Evolutionary conservation across 495 filamentous ascomycete genomes (phyloP).

Genomic region (Lasiosphaeria hispida): DNA sequence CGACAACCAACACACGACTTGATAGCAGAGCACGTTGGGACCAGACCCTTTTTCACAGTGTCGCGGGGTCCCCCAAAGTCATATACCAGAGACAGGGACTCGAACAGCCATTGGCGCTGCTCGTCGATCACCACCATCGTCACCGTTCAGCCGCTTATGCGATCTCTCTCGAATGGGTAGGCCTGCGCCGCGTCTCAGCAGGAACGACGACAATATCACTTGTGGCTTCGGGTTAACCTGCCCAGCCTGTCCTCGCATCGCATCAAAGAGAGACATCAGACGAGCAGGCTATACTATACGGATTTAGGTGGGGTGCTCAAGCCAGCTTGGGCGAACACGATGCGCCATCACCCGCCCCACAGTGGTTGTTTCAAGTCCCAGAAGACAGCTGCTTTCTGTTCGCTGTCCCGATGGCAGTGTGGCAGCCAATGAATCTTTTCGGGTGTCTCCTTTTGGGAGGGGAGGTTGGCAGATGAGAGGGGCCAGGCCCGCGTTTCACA

Average conservation of each 20-base stretch:
- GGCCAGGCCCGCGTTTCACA: slow-evolving; percentile 10
- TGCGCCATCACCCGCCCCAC: too few species aligned
- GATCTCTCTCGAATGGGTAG: neutral
- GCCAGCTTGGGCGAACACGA: too few species aligned
- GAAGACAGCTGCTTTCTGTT: too few species aligned
- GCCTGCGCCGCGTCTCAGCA: slow-evolving; percentile 15
- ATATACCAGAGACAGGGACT: too few species aligned
- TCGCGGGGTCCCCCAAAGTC: too few species aligned
- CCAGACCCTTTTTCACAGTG: too few species aligned
- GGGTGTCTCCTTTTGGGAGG: neutral
- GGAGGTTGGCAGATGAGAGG: slow-evolving; percentile 7
- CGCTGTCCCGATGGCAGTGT: too few species aligned
- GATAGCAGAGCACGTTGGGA: too few species aligned
- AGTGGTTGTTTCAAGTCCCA: too few species aligned
- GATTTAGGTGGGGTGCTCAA: too few species aligned
- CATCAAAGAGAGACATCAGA: neutral
- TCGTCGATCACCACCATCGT: slow-evolving; percentile 12
- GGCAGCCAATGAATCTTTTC: neutral
- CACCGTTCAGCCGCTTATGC: slow-evolving; percentile 16
- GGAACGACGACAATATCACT: neutral
- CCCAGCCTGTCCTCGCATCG: neutral
- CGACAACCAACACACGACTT: too few species aligned
- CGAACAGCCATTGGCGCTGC: neutral
- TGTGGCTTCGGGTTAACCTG: too few species aligned
- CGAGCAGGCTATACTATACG: neutral